These are phyloP conservation scores for Staphylotrichum longicolle DNA, from an alignment of 495 filamentous ascomycete species.

Conservation along the genomic window DNA sequence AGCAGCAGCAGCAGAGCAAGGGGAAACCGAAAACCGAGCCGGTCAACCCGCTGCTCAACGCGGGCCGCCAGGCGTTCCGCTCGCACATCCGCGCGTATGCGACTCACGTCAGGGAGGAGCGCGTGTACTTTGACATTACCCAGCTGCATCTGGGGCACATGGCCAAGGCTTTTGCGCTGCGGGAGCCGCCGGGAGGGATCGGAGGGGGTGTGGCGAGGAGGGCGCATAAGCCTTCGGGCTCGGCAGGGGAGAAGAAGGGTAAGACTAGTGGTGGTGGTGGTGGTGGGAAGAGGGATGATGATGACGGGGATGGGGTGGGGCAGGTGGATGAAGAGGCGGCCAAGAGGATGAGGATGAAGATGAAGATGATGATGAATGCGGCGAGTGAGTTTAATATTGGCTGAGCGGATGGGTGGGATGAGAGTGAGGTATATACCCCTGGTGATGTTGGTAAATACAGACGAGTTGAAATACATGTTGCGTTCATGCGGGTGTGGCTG, in stretches of 20 bases:
- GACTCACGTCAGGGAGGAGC: slow-evolving; percentile 82
- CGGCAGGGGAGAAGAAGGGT: slow-evolving; percentile 10
- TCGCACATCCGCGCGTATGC: slow-evolving; percentile 93
- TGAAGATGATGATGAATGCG: slow-evolving; percentile 69
- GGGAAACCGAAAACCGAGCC: slow-evolving; percentile 16
- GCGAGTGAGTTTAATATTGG: slow-evolving; percentile 89
- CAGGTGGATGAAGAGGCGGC: slow-evolving; percentile 61
- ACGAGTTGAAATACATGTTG: too few species aligned
- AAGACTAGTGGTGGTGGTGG: slow-evolving; percentile 4
- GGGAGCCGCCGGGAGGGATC: slow-evolving; percentile 85
- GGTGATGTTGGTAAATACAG: slow-evolving; percentile 10
- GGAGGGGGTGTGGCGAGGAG: slow-evolving; percentile 45
- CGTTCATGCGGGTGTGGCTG: too few species aligned
- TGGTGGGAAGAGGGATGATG: slow-evolving; percentile 26
- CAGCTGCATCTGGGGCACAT: slow-evolving; percentile 87
- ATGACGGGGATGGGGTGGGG: slow-evolving; percentile 37
- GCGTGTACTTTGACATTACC: slow-evolving; percentile 82
- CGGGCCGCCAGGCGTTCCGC: slow-evolving; percentile 78
- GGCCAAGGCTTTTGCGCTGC: slow-evolving; percentile 86
- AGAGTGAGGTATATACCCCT: slow-evolving; percentile 3
- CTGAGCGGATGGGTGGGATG: slow-evolving; percentile 34
- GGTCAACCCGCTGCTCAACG: slow-evolving; percentile 53
- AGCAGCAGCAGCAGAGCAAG: background rate
- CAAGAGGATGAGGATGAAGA: slow-evolving; percentile 75
- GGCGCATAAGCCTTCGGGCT: slow-evolving; percentile 28